Percentiles rank a stretch among this genome's conserved stretches.
Conservation (phyloP, 2,329 filamentous ascomycete species). For the Phyllosticta paracitricarpa region DNA sequence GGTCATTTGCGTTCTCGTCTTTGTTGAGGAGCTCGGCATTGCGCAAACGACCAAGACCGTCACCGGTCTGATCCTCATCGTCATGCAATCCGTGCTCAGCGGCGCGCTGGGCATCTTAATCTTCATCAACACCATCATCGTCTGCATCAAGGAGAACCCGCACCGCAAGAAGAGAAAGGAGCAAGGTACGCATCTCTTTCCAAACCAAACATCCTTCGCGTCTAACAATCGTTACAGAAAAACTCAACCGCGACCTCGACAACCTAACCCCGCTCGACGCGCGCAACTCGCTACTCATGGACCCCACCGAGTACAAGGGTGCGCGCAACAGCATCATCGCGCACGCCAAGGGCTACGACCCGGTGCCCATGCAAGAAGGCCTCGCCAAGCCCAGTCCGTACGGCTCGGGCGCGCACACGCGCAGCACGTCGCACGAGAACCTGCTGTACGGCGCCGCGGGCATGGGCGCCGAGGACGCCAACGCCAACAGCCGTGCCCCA, state of each 20-base stretch:
- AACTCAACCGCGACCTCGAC: conserved; percentile 66
- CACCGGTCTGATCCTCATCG: conserved; percentile 84
- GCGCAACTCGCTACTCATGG: conserved; percentile 74
- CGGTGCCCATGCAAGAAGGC: conserved; percentile 18
- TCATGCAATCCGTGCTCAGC: conserved; percentile 78
- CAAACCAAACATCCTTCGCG: neutral
- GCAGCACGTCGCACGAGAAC: conserved; percentile 7
- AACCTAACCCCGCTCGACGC: conserved; percentile 78
- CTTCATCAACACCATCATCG: conserved; percentile 74
- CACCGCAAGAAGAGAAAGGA: conserved; percentile 83
- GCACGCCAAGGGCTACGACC: conserved; percentile 23
- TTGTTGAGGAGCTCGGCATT: conserved; percentile 86
- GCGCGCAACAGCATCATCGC: conserved; percentile 17
- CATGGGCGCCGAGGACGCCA: conserved; percentile 19
- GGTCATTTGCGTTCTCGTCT: conserved; percentile 79
- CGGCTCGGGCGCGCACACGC: conserved; percentile 13
- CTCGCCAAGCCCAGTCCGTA: conserved; percentile 21
- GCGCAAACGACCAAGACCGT: conserved; percentile 88
- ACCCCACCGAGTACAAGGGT: conserved; percentile 41
- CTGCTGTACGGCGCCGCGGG: conserved; percentile 27
- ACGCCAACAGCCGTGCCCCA: too few relatives aligned
- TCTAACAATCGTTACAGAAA: conserved; percentile 47
- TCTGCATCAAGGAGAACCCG: conserved; percentile 77
- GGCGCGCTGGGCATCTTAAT: conserved; percentile 79
- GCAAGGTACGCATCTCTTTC: conserved; percentile 53